These are phyloP conservation scores for Colletotrichum trifolii DNA, from an alignment of 2,329 filamentous ascomycete species.

Conservation along the genomic window DNA sequence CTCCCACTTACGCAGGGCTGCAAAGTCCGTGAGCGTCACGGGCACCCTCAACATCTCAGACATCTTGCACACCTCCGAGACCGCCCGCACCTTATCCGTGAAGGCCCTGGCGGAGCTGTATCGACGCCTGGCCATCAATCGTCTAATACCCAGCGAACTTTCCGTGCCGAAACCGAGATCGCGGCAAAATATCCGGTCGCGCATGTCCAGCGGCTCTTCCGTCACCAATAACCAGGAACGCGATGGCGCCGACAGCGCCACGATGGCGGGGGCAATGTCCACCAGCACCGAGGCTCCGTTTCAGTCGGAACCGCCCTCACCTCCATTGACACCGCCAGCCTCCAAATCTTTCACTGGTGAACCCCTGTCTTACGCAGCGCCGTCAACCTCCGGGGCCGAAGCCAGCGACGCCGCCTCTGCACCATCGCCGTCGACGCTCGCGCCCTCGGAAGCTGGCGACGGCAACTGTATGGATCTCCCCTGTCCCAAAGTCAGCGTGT, in stretches of 20 bases:
- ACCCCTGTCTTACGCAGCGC: conserved; percentile 37
- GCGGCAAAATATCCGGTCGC: conserved; percentile 27
- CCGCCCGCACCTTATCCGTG: conserved; percentile 45
- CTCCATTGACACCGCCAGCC: conserved; percentile 43
- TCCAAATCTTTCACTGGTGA: conserved; percentile 39
- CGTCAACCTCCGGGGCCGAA: conserved; percentile 30
- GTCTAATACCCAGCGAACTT: conserved; percentile 44
- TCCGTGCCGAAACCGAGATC: conserved; percentile 38
- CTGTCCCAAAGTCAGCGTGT: conserved; percentile 51
- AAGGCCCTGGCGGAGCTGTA: conserved; percentile 50
- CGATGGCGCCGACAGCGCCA: conserved; percentile 28
- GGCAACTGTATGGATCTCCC: conserved; percentile 14
- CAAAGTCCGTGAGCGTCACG: conserved; percentile 30
- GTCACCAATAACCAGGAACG: conserved; percentile 10
- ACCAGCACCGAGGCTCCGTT: conserved; percentile 40
- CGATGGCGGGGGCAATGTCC: conserved; percentile 40
- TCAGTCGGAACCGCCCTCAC: conserved; percentile 46
- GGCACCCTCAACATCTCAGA: conserved; percentile 47
- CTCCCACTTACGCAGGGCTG: conserved; percentile 40
- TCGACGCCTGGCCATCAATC: conserved; percentile 46
- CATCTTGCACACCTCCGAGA: conserved; percentile 48
- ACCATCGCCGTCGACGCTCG: conserved; percentile 30
- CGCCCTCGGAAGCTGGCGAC: conserved; percentile 28
- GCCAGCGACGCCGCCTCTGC: conserved; percentile 41
- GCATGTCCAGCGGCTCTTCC: not conserved